These are phyloP conservation scores for button mushroom (Agaricus bisporus) DNA, from an alignment of 768 basidiomycete species.

Conservation along the genomic window DNA sequence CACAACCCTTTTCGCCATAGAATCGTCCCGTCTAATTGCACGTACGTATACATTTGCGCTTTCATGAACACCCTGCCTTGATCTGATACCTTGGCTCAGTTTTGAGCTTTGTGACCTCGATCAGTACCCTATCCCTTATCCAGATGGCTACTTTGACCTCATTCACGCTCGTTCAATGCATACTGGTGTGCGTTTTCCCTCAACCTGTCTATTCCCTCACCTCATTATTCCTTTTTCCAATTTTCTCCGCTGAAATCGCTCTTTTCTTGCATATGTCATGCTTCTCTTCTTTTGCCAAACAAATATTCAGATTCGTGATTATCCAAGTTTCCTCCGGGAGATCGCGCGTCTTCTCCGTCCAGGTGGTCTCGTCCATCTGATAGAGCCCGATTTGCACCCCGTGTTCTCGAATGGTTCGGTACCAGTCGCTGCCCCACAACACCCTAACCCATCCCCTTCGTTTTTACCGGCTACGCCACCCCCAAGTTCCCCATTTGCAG, in stretches of 20 bases:
- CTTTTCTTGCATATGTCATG: slow-evolving; percentile 9
- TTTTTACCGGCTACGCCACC: not conserved
- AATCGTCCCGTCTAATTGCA: slow-evolving; percentile 65
- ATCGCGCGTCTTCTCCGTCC: slow-evolving; percentile 62
- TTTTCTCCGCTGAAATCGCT: slow-evolving; percentile 6
- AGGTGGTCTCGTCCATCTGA: slow-evolving; percentile 62
- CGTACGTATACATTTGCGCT: slow-evolving; percentile 36
- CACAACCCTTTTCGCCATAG: slow-evolving; percentile 25
- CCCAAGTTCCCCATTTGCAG: not conserved
- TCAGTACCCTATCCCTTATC: slow-evolving; percentile 54
- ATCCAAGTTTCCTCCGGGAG: slow-evolving; percentile 54
- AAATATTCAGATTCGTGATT: slow-evolving; percentile 49
- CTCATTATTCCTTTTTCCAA: not conserved
- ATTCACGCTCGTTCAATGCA: slow-evolving; percentile 68
- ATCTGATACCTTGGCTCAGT: slow-evolving; percentile 25
- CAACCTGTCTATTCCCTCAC: not conserved
- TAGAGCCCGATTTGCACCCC: slow-evolving; percentile 55
- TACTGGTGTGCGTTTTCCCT: slow-evolving; percentile 44
- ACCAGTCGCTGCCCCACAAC: slow-evolving; percentile 14
- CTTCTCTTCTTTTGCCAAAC: slow-evolving; percentile 8
- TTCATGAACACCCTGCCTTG: not conserved
- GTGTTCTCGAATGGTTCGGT: slow-evolving; percentile 15
- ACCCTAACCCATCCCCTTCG: not conserved
- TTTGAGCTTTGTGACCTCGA: slow-evolving; percentile 71
- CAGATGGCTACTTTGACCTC: slow-evolving; percentile 56